Evolutionary conservation across 1,139 yeast species (phyloP), one percentile per base, ranked within the genome.

Genomic region (Suhomyces coccinellae): DNA sequence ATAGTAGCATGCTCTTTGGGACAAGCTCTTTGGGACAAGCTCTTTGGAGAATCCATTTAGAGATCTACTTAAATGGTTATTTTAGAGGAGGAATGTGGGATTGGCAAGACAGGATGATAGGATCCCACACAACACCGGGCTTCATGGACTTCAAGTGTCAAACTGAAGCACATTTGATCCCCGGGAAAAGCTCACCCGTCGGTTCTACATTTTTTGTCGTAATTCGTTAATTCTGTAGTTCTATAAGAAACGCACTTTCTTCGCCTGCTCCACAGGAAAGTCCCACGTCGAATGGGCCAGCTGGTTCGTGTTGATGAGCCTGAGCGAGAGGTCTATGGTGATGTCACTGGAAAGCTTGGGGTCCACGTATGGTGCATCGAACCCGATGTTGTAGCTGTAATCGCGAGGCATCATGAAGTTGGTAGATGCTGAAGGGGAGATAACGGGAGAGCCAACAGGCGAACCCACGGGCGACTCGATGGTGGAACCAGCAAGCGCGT

Each of bases 261-360:
- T 43, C 15, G 47, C 45, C 16, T 44, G 45, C 14, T 52, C 54
- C 11, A 49, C 48, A 24, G 43, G 46, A 35, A 47, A 51, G 30
- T 49, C 49, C 51, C 51, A 52, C 16, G 50, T 51, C 10, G 46
- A 34, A 27, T 43, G 31, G 11, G 50, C 41, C 36, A 48, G 48
- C 40, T 43, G 51, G 40, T 47, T 44, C 26, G 50, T 48, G 34
- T 38, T 45, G 16, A 41, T 22, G 7, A 24, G 40, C 6, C 41
- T 31, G 13, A 50, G 40, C n/a, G 51, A 42, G 22, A 50, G 33
- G 27, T 51, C 52, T 9, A 51, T 46, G 9, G 48, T 46, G 13
- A 48, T 41, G 28, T 49, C 43, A 38, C 44, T 41, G 16, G 31
- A 8, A 20, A 35, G 22, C 35, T 36, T 29, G 28, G 20, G 12